Conservation (phyloP, 2,329 filamentous ascomycete species). For the Fusarium ambrosium region DNA sequence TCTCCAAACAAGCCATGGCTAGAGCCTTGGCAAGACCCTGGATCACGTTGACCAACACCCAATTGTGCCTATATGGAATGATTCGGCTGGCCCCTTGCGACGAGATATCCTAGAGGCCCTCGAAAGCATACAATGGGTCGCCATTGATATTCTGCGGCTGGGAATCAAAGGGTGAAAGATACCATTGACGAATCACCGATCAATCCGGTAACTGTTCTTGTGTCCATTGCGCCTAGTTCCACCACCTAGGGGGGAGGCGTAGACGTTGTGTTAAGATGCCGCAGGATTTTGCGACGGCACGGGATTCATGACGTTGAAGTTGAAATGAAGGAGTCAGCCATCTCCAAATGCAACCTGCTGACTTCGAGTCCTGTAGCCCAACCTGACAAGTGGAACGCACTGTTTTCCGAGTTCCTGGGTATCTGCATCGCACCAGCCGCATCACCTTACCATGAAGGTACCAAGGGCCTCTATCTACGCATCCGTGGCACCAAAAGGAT, state of each 20-base stretch:
- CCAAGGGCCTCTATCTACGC: neutral
- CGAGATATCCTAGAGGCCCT: neutral
- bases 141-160: slow-evolving; percentile 2
- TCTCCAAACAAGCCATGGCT: no score
- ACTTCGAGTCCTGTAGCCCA: neutral
- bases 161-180: neutral
- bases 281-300: neutral
- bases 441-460: neutral
- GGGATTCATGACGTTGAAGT: neutral
- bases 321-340: neutral
- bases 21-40: neutral
- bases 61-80: neutral
- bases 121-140: neutral
- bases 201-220: slow-evolving; percentile 3
- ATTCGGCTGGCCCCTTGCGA: neutral
- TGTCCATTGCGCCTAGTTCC: neutral
- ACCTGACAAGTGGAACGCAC: neutral
- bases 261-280: neutral
- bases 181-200: neutral
- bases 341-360: neutral
- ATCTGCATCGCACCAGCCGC: neutral
- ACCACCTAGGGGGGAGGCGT: neutral
- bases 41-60: neutral
- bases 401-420: neutral
- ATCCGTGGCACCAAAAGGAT: neutral